phyloP scores from a whole-genome alignment of 441 rosid species.

The Capsella rubella region DNA sequence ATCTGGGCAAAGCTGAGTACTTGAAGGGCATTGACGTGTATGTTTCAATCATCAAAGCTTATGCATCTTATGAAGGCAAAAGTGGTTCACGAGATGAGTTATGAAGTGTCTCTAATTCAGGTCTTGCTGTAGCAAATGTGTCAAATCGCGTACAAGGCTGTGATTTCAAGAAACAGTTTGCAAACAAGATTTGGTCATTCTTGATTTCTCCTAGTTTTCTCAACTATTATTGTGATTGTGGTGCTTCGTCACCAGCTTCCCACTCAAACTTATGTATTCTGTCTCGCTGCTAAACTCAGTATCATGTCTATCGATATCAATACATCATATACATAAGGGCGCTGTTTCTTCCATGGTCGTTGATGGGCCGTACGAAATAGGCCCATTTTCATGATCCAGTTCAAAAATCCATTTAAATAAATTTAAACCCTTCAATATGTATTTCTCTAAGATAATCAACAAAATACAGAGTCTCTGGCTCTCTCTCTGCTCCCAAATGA shows the following conservation, averaged over 20 bases:
- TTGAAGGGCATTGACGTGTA: conserved; percentile 82
- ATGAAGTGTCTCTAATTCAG: conserved; percentile 35
- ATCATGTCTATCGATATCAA: too few relatives aligned
- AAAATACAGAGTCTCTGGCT: too few relatives aligned
- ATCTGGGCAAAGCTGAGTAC: conserved; percentile 76
- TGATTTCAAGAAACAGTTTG: background rate
- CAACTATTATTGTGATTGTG: background rate
- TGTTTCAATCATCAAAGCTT: conserved; percentile 72
- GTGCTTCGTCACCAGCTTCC: background rate
- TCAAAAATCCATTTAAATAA: background rate
- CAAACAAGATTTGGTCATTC: background rate
- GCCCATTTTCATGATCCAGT: conserved; percentile 3
- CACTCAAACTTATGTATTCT: too few relatives aligned
- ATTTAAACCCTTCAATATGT: background rate
- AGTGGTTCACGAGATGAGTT: conserved; percentile 59
- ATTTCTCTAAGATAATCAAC: too few relatives aligned
- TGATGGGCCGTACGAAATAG: conserved; percentile 18
- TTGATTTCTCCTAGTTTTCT: conserved; percentile 5
- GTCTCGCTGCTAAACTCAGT: too few relatives aligned
- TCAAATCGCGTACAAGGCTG: background rate
- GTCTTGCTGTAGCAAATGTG: conserved; percentile 1
- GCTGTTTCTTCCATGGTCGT: background rate
- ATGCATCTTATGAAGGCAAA: conserved; percentile 56
- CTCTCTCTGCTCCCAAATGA: conserved; percentile 1
- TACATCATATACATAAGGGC: too few relatives aligned